Percentiles rank a stretch among this genome's conserved stretches.
phyloP scores from a whole-genome alignment of 2,329 filamentous ascomycete species.

The Xylaria multiplex region DNA sequence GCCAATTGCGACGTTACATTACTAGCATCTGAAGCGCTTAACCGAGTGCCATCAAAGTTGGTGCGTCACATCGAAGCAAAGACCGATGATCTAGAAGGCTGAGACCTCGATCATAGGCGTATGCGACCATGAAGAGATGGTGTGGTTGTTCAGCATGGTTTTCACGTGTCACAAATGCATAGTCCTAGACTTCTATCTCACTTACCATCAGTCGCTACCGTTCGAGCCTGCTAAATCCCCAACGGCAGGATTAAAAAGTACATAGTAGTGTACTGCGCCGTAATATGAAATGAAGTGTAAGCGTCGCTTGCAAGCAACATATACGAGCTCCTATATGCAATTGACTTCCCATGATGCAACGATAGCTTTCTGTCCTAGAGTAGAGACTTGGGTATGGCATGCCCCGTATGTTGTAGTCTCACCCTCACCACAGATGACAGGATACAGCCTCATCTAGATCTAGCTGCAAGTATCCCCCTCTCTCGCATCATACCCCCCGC shows the following conservation, averaged over 20 bases:
- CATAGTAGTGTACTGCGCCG: not conserved
- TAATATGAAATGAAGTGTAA: constrained; percentile 6
- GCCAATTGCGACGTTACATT: constrained; percentile 9
- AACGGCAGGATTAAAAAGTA: not conserved
- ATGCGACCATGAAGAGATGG: no score
- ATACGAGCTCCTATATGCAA: constrained; percentile 24
- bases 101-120: not conserved
- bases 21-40: constrained; percentile 4
- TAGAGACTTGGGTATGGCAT: constrained; percentile 14
- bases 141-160: not conserved
- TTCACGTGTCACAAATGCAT: not conserved
- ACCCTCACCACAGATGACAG: constrained; percentile 18
- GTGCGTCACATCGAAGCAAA: constrained; percentile 7
- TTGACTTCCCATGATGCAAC: constrained; percentile 6
- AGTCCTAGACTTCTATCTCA: constrained; percentile 2
- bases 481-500: not conserved
- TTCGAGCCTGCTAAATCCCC: not conserved
- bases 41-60: constrained; percentile 2
- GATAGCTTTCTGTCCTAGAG: not conserved
- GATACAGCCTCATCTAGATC: constrained; percentile 20
- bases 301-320: constrained; percentile 6
- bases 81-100: not conserved
- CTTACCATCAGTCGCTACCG: not conserved
- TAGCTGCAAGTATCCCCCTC: not conserved
- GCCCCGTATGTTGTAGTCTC: constrained; percentile 17